phyloP scores from a whole-genome alignment of 129 eudicot genomes.

The Daucus carota region DNA sequence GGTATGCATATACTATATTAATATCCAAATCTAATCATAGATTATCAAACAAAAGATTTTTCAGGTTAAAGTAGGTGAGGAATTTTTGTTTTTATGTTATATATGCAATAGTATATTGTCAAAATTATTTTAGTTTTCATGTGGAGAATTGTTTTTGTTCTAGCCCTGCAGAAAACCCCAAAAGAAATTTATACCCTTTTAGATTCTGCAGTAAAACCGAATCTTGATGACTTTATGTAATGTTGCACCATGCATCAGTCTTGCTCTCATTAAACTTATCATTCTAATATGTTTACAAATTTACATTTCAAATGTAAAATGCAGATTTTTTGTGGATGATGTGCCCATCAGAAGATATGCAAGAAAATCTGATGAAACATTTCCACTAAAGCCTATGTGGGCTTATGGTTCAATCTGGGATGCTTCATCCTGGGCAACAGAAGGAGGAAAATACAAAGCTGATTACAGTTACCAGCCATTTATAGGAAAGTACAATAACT shows the following conservation, averaged over 20 bases:
- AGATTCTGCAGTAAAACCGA: background rate
- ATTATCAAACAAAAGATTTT: background rate
- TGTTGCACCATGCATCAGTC: background rate
- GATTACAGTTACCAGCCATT: constrained; percentile 71
- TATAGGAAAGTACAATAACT: constrained; percentile 51
- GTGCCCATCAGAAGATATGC: constrained; percentile 80
- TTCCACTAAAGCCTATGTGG: constrained; percentile 70
- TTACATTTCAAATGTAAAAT: constrained; percentile 8
- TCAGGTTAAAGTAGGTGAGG: background rate
- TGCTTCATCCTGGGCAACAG: constrained; percentile 94
- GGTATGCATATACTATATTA: background rate
- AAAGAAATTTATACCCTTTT: background rate
- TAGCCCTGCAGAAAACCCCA: background rate
- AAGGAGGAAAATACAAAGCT: constrained; percentile 72
- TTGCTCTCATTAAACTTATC: background rate
- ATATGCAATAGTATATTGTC: background rate
- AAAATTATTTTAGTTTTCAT: background rate
- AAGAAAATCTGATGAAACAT: constrained; percentile 54
- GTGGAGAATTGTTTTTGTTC: background rate
- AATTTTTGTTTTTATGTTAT: background rate
- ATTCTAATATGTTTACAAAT: too few relatives aligned
- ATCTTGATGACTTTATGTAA: background rate
- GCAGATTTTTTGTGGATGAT: constrained; percentile 91
- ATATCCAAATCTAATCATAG: background rate
- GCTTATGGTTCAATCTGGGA: constrained; percentile 90